A percentile compares a stretch with the other conserved stretches of the same genome.
phyloP scores from a whole-genome alignment of 192 early-diverging fungal genomes.

The Nowakowskiella sp. region DNA sequence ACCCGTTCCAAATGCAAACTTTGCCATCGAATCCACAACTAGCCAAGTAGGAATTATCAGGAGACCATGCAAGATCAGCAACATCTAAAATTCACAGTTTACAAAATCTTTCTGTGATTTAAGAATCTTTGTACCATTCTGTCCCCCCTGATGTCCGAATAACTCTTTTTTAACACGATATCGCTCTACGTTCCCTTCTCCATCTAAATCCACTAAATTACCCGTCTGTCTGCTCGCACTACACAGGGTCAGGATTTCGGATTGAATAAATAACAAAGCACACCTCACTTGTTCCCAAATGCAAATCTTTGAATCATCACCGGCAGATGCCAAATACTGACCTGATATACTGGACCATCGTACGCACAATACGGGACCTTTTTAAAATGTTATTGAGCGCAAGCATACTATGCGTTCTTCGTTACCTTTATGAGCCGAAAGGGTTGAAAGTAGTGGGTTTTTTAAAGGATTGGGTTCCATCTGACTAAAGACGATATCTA shows the following conservation, averaged over 20 bases:
- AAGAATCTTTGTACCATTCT: background rate
- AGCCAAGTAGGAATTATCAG: conserved; percentile 73
- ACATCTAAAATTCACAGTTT: conserved; percentile 58
- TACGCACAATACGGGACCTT: conserved; percentile 79
- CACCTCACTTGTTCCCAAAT: conserved; percentile 77
- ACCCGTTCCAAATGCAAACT: conserved; percentile 79
- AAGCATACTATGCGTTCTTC: background rate
- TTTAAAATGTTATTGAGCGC: conserved; percentile 4
- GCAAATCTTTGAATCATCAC: conserved; percentile 87
- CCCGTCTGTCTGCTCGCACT: conserved; percentile 16
- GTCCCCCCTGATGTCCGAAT: conserved; percentile 75
- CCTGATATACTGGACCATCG: conserved; percentile 70
- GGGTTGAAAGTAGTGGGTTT: conserved; percentile 62
- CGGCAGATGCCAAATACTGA: conserved; percentile 74
- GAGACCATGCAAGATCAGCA: conserved; percentile 86
- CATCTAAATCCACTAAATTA: conserved; percentile 9
- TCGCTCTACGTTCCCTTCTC: conserved; percentile 46
- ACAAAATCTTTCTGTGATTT: conserved; percentile 5
- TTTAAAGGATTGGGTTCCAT: conserved; percentile 23
- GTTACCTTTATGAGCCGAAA: conserved; percentile 74
- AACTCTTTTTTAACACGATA: conserved; percentile 70
- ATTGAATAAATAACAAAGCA: background rate
- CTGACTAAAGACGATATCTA: conserved; percentile 40
- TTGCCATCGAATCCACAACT: conserved; percentile 81
- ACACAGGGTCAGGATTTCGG: background rate